Conservation (phyloP, 2,329 filamentous ascomycete genomes). For the Colletotrichum sp. region DNA sequence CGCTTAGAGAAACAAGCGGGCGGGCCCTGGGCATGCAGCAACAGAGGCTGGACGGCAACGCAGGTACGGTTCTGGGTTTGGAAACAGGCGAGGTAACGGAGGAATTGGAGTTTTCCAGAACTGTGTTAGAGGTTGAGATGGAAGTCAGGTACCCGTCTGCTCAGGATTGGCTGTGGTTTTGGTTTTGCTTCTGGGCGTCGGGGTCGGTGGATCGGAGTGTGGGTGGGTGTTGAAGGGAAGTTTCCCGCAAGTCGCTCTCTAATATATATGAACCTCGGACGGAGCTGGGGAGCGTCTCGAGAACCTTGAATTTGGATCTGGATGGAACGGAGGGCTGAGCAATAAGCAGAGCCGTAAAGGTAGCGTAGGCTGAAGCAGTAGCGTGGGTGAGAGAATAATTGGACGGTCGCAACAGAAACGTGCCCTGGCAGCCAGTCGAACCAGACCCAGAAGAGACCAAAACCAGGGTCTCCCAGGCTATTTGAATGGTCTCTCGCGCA, state of each 20-base stretch:
- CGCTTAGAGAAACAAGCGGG: conserved; percentile 32
- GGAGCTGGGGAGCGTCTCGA: conserved; percentile 15
- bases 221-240: background rate
- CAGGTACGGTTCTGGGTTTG: conserved; percentile 10
- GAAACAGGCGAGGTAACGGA: conserved; percentile 18
- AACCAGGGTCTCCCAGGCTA: conserved; percentile 11
- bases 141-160: background rate
- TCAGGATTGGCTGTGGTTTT: background rate
- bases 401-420: background rate
- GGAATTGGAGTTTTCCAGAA: conserved; percentile 2
- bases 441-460: background rate
- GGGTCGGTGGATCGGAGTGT: background rate
- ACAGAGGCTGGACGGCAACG: conserved; percentile 5
- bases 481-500: conserved; percentile 6
- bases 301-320: background rate
- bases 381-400: conserved; percentile 14
- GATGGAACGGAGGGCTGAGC: background rate
- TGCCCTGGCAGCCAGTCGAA: background rate
- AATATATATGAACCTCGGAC: conserved; percentile 21
- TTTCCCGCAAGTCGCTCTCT: conserved; percentile 8
- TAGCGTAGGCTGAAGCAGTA: conserved; percentile 11
- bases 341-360: background rate
- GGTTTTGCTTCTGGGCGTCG: background rate
- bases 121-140: conserved; percentile 18
- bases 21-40: background rate